These are phyloP conservation scores for Phialocephala subalpina DNA, from an alignment of 2,329 filamentous ascomycete species.

Conservation along the genomic window DNA sequence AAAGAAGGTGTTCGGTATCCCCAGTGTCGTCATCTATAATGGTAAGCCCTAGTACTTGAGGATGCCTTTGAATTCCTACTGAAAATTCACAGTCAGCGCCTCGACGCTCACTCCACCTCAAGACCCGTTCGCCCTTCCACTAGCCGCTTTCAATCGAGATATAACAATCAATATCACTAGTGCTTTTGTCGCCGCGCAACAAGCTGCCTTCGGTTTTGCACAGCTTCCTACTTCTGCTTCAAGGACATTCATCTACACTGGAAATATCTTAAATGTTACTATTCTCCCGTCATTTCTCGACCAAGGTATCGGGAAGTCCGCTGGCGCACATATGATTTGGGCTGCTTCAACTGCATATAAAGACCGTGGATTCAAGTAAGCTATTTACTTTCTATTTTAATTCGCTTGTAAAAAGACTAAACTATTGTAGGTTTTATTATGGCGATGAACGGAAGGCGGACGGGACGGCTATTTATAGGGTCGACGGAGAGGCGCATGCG, in stretches of 20 bases:
- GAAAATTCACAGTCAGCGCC: neutral
- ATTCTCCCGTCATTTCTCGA: slow-evolving; percentile 44
- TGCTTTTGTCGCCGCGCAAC: slow-evolving; percentile 50
- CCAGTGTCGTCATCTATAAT: slow-evolving; percentile 54
- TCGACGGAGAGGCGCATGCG: slow-evolving; percentile 21
- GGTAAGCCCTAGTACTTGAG: slow-evolving; percentile 32
- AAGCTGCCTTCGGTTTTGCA: slow-evolving; percentile 46
- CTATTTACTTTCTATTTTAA: neutral
- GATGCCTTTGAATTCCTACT: neutral
- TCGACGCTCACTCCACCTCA: slow-evolving; percentile 3
- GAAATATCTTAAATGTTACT: slow-evolving; percentile 49
- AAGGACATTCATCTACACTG: slow-evolving; percentile 55
- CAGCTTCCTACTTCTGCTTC: slow-evolving; percentile 39
- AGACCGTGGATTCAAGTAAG: slow-evolving; percentile 47
- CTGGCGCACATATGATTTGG: slow-evolving; percentile 44
- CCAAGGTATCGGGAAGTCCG: slow-evolving; percentile 51
- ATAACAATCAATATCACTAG: slow-evolving; percentile 50
- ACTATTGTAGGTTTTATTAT: slow-evolving; percentile 15
- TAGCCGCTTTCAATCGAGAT: slow-evolving; percentile 41
- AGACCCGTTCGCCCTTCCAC: slow-evolving; percentile 44
- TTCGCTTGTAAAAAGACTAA: neutral
- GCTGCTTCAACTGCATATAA: slow-evolving; percentile 46
- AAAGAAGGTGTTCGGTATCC: slow-evolving; percentile 42
- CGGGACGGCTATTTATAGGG: neutral
- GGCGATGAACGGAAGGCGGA: slow-evolving; percentile 20